phyloP scores from a whole-genome alignment of 208 protist species.

The Trypanosoma avium region DNA sequence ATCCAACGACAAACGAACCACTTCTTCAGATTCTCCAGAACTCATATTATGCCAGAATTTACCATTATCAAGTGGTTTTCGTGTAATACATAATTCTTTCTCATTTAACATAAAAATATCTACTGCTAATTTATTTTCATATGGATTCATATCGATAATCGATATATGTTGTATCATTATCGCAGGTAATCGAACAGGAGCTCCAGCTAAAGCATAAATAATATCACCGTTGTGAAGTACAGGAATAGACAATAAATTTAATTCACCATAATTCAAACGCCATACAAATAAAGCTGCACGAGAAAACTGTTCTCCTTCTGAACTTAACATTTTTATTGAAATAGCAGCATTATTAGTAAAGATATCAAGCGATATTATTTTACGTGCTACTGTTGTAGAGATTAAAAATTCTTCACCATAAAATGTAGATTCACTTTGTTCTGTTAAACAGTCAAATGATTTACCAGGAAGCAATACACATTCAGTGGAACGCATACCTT shows the following conservation, averaged over 20 bases:
- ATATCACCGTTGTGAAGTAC: slow-evolving; percentile 8
- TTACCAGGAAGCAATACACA: not conserved
- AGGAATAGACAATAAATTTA: not conserved
- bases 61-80: not conserved
- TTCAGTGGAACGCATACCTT: slow-evolving; percentile 10
- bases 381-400: not conserved
- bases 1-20: not conserved
- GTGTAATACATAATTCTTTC: slow-evolving; percentile 4
- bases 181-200: slow-evolving; percentile 9
- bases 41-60: not conserved
- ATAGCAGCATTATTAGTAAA: slow-evolving; percentile 6
- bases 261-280: not conserved
- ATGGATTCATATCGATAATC: not conserved
- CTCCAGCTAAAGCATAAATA: slow-evolving; percentile 13
- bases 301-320: slow-evolving; percentile 12
- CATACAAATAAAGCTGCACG: slow-evolving; percentile 8
- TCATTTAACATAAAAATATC: slow-evolving; percentile 17
- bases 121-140: not conserved
- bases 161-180: not conserved
- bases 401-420: not conserved
- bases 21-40: not conserved
- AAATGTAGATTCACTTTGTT: not conserved
- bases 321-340: slow-evolving; percentile 2
- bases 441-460: slow-evolving; percentile 8
- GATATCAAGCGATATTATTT: slow-evolving; percentile 10